Evolutionary conservation across 345 rosid genomes (phyloP).

Genomic region (Eucalyptus globulus): DNA sequence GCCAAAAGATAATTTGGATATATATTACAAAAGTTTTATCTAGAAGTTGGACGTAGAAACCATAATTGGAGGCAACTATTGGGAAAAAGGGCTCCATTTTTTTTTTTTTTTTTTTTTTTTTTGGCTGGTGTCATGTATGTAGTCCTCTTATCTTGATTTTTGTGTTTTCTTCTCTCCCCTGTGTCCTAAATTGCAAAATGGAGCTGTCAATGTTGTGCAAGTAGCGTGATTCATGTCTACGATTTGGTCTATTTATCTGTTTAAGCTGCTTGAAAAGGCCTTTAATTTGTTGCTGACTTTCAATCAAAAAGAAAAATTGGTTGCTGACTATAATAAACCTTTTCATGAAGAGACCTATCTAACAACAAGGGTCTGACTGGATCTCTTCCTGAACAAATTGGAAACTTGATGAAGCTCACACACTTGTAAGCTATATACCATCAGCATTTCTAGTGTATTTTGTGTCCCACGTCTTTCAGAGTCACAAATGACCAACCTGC

Average conservation of each 20-base stretch:
- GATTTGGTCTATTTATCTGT: background rate
- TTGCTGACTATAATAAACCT: background rate
- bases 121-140: background rate
- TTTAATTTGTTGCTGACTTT: background rate
- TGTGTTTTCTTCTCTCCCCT: background rate
- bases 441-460: background rate
- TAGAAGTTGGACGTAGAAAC: background rate
- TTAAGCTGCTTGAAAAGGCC: background rate
- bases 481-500: background rate
- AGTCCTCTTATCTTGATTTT: background rate
- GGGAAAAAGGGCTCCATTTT: background rate
- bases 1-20: background rate
- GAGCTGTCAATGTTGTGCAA: background rate
- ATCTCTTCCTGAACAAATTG: slow-evolving; percentile 58
- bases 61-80: background rate
- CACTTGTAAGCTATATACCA: slow-evolving; percentile 41
- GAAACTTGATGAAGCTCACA: slow-evolving; percentile 38
- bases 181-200: background rate
- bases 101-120: background rate
- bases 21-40: background rate
- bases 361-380: slow-evolving; percentile 50
- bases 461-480: background rate
- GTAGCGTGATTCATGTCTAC: background rate
- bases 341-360: slow-evolving; percentile 67
- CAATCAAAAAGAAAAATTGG: background rate